Base-by-base conservation (phyloP, 2,329 filamentous ascomycete genomes). In the Xylariaceae sp. region DNA sequence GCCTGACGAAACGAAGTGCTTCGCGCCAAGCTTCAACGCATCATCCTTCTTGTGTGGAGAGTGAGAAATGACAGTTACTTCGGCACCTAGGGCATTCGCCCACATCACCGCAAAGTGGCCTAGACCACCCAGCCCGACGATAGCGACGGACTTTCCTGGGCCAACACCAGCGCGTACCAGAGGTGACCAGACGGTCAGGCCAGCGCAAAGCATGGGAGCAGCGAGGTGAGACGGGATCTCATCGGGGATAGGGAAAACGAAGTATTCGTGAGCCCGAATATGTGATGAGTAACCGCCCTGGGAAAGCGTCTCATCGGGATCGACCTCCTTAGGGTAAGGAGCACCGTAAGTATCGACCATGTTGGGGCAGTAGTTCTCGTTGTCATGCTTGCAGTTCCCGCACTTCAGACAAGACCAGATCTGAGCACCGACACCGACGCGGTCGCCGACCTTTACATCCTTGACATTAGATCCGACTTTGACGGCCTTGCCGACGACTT, bases 161-260 rank as follows among this genome's bases (percentile, higher is more conserved):
- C 88, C 88, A 33, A 82, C 78, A 1, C 81, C 82, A 34, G 88
- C 83, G 28, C 85, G 78, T 45, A 79, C 78, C 14, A 94, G 70
- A 0, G 89, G 89, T 5, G 80, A 80, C 65, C 81, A 94, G 0
- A 86, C 80, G 0, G 89, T 94, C 47, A 93, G 78, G 1, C 90
- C 89, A 1, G 84, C 89, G 64, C 89, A 93, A 28, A 93, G 76
- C 74, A 94, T 83, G 1, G 89, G 88, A 1, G 88, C 81, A 0
- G 76, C 78, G 1, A 73, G 64, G 31, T 77, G 74, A 0, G 74
- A 74, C 7, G 73, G 67, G 10, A 84, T 68, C 1, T 64, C 66
- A n/a, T 82, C 78, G 0, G 80, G 81, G 36, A 84, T 81, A 56
- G 78, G 78, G 60, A 83, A 77, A 31, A 75, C 76, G 58, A 89